Conservation (phyloP, 2,329 filamentous ascomycete species). For the Myrmaecium sp. region DNA sequence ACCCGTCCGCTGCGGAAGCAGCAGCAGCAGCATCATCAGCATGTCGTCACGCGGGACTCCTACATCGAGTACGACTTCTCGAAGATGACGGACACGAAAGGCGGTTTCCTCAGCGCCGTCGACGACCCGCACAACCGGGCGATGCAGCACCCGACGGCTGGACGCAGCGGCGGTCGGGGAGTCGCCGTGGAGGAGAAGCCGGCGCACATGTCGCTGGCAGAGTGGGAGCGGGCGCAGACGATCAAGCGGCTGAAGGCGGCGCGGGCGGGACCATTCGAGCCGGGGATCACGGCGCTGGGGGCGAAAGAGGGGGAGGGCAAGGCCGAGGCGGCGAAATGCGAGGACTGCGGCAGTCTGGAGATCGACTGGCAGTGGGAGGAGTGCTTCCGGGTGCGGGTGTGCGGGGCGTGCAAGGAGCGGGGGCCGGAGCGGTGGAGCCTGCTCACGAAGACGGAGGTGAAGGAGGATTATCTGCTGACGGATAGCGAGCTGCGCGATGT, state of each 20-base stretch:
- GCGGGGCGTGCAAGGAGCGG: constrained; percentile 74
- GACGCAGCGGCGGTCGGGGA: constrained; percentile 12
- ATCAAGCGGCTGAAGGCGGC: constrained; percentile 54
- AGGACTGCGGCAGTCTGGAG: constrained; percentile 68
- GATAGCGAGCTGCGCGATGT: constrained; percentile 85
- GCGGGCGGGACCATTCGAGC: constrained; percentile 73
- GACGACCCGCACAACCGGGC: constrained; percentile 85
- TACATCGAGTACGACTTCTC: constrained; percentile 97
- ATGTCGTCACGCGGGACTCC: no score
- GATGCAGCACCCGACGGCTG: constrained; percentile 35
- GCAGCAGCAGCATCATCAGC: no score
- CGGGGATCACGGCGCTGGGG: constrained; percentile 57
- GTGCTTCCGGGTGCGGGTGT: constrained; percentile 59
- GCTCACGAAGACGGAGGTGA: constrained; percentile 90
- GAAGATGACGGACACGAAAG: constrained; percentile 95
- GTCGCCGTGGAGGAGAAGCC: constrained; percentile 51
- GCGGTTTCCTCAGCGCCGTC: constrained; percentile 77
- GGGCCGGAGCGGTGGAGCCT: constrained; percentile 84
- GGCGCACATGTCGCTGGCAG: constrained; percentile 70
- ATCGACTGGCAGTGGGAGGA: constrained; percentile 95
- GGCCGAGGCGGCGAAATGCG: constrained; percentile 46
- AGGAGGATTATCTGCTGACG: constrained; percentile 87
- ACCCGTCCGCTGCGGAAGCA: constrained; percentile 76
- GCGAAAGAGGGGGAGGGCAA: constrained; percentile 16
- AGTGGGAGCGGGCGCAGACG: constrained; percentile 78